Evolutionary conservation across 768 basidiomycete species (phyloP).

Genomic region (Dioszegia aurantiaca): DNA sequence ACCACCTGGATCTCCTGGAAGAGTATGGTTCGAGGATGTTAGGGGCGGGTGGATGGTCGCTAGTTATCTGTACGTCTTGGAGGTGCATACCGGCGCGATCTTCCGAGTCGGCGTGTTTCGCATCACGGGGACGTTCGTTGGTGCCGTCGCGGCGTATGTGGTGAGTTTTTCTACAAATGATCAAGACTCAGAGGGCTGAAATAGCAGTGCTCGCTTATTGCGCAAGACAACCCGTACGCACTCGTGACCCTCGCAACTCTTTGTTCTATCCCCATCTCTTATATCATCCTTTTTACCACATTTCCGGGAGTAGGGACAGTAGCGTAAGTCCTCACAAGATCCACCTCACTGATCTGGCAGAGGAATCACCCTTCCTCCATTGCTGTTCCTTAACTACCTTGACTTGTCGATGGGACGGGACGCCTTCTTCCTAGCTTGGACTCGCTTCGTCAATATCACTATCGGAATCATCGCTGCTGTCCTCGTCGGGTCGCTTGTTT

Average conservation of each 20-base stretch:
- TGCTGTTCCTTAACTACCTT: constrained; percentile 50
- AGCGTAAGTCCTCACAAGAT: constrained; percentile 20
- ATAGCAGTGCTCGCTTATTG: constrained; percentile 42
- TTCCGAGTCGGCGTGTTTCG: constrained; percentile 47
- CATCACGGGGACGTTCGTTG: constrained; percentile 47
- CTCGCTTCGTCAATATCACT: constrained; percentile 43
- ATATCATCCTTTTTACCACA: constrained; percentile 45
- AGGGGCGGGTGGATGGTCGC: constrained; percentile 49
- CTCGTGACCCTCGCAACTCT: constrained; percentile 46
- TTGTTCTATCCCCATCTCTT: constrained; percentile 45
- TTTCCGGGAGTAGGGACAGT: constrained; percentile 34
- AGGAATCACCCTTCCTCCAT: constrained; percentile 51
- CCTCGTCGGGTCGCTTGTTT: constrained; percentile 46
- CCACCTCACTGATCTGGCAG: constrained; percentile 12
- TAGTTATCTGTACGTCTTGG: constrained; percentile 51
- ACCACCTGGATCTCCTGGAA: constrained; percentile 29
- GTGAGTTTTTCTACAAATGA: constrained; percentile 30
- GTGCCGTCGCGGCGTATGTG: constrained; percentile 46
- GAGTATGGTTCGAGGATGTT: constrained; percentile 38
- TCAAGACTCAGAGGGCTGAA: neutral
- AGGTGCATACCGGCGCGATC: constrained; percentile 50
- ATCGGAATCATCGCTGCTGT: constrained; percentile 51
- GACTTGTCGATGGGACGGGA: constrained; percentile 24
- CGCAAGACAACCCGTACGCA: constrained; percentile 45
- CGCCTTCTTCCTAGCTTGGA: constrained; percentile 43